These are phyloP conservation scores for Orbilia ellipsospora DNA, from an alignment of 2,329 filamentous ascomycete genomes.

Conservation along the genomic window DNA sequence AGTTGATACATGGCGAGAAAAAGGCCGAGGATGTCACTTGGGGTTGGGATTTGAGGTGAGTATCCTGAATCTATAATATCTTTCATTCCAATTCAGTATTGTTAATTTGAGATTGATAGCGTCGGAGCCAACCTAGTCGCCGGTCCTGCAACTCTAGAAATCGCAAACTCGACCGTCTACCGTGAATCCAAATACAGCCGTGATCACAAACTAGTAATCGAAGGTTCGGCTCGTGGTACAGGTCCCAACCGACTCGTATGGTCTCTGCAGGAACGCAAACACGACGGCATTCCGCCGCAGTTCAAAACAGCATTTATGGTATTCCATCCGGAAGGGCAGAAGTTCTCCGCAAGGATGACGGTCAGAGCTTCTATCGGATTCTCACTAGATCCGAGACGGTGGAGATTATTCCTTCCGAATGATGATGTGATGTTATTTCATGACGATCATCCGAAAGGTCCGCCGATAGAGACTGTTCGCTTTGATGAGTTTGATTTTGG, in stretches of 20 bases:
- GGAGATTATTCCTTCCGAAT: constrained; percentile 33
- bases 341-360: constrained; percentile 36
- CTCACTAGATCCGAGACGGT: constrained; percentile 39
- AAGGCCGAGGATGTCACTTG: constrained; percentile 46
- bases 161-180: constrained; percentile 34
- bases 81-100: neutral
- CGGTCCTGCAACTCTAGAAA: constrained; percentile 37
- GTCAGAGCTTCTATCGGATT: constrained; percentile 43
- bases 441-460: constrained; percentile 37
- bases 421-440: constrained; percentile 48
- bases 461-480: neutral
- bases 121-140: constrained; percentile 33
- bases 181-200: constrained; percentile 41
- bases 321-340: constrained; percentile 26
- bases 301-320: constrained; percentile 49
- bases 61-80: neutral
- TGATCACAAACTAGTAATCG: constrained; percentile 39
- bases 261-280: constrained; percentile 47
- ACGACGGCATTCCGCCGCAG: constrained; percentile 38
- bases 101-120: constrained; percentile 8
- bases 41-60: constrained; percentile 45
- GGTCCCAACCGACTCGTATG: constrained; percentile 29
- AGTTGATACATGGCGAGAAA: constrained; percentile 43
- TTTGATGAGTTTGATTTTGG: constrained; percentile 40
- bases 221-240: constrained; percentile 34